A percentile compares a stretch with the other conserved stretches of the same genome.
phyloP scores from a whole-genome alignment of 2,329 filamentous ascomycete species.

The Verticillium zaregamsianum region DNA sequence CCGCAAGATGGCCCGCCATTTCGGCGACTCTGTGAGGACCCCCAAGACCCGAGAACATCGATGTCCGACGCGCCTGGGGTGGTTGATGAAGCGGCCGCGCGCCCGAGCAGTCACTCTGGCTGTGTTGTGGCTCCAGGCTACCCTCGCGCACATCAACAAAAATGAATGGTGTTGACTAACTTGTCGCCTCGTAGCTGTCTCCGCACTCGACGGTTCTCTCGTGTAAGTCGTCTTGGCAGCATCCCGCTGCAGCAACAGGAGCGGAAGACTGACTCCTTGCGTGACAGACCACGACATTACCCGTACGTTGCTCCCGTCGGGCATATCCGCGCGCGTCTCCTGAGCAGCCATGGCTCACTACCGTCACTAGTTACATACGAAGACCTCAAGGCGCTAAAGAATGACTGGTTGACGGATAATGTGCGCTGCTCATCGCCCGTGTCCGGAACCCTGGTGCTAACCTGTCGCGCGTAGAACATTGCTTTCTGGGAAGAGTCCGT shows the following conservation, averaged over 20 bases:
- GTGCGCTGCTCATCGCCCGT: slow-evolving; percentile 41
- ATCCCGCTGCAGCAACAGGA: background rate
- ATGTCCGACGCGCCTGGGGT: background rate
- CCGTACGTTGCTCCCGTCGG: slow-evolving; percentile 18
- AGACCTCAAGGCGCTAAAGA: slow-evolving; percentile 81
- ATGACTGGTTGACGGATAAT: slow-evolving; percentile 97
- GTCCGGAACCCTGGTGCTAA: background rate
- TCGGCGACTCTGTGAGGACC: slow-evolving; percentile 40
- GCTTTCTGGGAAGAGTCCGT: slow-evolving; percentile 91
- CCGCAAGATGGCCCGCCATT: slow-evolving; percentile 38
- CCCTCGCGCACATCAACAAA: background rate
- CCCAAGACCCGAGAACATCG: background rate
- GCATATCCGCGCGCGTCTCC: slow-evolving; percentile 10
- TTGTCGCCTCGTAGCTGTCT: slow-evolving; percentile 20
- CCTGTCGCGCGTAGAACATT: slow-evolving; percentile 61
- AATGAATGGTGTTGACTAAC: slow-evolving; percentile 10
- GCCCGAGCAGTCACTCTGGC: background rate
- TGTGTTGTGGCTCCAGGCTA: background rate
- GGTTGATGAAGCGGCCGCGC: background rate
- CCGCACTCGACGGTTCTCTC: slow-evolving; percentile 38
- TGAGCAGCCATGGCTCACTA: slow-evolving; percentile 4
- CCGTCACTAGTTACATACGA: slow-evolving; percentile 68
- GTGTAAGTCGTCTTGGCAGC: slow-evolving; percentile 30
- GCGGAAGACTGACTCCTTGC: background rate
- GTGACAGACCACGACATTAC: slow-evolving; percentile 29